Evolutionary conservation across 1,284 basidiomycete species (phyloP).

Genomic region (Marasmius tenuissimus): DNA sequence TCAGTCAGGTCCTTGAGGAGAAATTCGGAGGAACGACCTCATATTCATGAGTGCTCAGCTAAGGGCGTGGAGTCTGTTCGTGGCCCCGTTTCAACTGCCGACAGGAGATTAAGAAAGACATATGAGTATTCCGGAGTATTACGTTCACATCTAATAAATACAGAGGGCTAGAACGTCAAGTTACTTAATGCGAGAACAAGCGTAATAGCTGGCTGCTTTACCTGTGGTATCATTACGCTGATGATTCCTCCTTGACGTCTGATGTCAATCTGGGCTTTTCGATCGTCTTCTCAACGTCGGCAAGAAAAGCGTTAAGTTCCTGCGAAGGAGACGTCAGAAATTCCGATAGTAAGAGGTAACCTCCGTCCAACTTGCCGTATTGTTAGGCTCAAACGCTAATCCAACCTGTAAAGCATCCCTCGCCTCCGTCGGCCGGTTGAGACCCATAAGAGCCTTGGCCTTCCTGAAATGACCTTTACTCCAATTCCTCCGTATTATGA

Average conservation of each 20-base stretch:
- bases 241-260: conserved; percentile 14
- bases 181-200: neutral
- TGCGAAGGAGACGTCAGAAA: conserved; percentile 7
- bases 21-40: too few relatives aligned
- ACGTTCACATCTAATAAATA: too few relatives aligned
- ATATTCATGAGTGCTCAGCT: too few relatives aligned
- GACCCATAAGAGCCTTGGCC: conserved; percentile 83
- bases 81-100: too few relatives aligned
- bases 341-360: too few relatives aligned
- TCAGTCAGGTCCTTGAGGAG: too few relatives aligned
- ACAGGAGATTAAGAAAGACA: too few relatives aligned
- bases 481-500: conserved; percentile 85
- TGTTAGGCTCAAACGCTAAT: conserved; percentile 87
- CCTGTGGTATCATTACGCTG: too few relatives aligned
- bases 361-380: conserved; percentile 52
- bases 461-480: conserved; percentile 95
- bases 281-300: conserved; percentile 28
- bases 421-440: conserved; percentile 75
- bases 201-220: too few relatives aligned
- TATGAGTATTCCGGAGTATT: too few relatives aligned
- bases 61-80: too few relatives aligned
- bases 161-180: too few relatives aligned
- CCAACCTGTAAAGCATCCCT: conserved; percentile 82
- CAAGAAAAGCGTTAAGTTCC: conserved; percentile 30
- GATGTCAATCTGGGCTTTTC: neutral